Conservation (phyloP, 257 asterid species). For the Coffea canephora region DNA sequence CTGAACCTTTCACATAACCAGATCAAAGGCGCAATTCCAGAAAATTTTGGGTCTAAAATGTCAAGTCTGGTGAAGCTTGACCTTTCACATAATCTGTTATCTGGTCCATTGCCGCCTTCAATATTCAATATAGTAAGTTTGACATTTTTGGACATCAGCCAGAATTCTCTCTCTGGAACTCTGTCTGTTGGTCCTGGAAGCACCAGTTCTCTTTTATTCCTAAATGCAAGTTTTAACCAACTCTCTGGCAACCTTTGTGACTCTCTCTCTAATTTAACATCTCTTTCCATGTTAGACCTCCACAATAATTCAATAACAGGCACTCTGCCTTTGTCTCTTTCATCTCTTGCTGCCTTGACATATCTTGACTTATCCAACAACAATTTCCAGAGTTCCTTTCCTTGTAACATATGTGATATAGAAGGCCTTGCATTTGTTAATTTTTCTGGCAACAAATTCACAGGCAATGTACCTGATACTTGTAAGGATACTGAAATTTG, state of each 20-base stretch:
- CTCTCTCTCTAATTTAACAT: slow-evolving; percentile 48
- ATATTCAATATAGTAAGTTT: slow-evolving; percentile 43
- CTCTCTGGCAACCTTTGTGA: slow-evolving; percentile 45
- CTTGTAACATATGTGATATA: slow-evolving; percentile 61
- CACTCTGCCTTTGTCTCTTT: slow-evolving; percentile 49
- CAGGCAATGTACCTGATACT: slow-evolving; percentile 34
- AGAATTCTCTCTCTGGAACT: slow-evolving; percentile 52
- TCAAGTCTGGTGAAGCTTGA: slow-evolving; percentile 56
- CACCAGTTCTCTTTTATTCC: slow-evolving; percentile 45
- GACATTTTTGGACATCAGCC: slow-evolving; percentile 62
- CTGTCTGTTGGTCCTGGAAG: slow-evolving; percentile 26
- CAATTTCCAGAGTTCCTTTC: slow-evolving; percentile 48
- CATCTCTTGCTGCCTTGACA: slow-evolving; percentile 54
- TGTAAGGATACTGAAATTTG: slow-evolving; percentile 42
- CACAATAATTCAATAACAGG: slow-evolving; percentile 61
- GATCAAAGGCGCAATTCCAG: slow-evolving; percentile 52
- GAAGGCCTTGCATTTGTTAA: slow-evolving; percentile 54
- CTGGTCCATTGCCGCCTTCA: slow-evolving; percentile 60
- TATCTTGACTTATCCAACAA: slow-evolving; percentile 77
- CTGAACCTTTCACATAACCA: slow-evolving; percentile 60
- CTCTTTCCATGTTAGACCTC: slow-evolving; percentile 60
- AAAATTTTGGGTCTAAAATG: slow-evolving; percentile 26
- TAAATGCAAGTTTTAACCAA: slow-evolving; percentile 63
- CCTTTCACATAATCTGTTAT: slow-evolving; percentile 50
- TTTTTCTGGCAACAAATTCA: slow-evolving; percentile 65